Evolutionary conservation across 805 yeast species (phyloP), one percentile per base, ranked within the genome.

Genomic region (Lipomyces spencermartinsiae): DNA sequence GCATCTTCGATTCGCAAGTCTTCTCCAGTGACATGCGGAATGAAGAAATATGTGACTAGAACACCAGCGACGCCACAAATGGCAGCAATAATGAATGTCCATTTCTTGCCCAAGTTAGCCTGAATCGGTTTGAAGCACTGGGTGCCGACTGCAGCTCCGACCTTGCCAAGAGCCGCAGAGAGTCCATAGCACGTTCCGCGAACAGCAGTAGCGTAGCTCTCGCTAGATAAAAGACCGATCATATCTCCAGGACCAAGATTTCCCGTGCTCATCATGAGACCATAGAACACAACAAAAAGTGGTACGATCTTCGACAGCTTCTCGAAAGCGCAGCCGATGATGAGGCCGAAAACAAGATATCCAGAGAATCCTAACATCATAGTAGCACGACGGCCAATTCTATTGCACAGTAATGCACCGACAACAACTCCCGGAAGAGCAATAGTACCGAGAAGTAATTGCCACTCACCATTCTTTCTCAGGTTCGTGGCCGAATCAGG

Each of bases 81-180:
- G 14, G 95, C 95, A 33, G 93, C 90, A 73, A 90, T 88, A 72
- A 90, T 90, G 74, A 90, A 90, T 5, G 94, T 90, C 91, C 92
- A 90, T 68, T 80, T 80, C 73, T 85, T 81, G 46, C 95, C 95
- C 70, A 88, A 80, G 74, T 89, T 78, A 54, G 74, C 78, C 78
- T 88, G 86, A 72, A 90, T 89, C 19, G 92, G 90, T 9, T 87
- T 85, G 79, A 91, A 90, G 19, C 84, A 84, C 76, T 88, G 85
- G 31, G 93, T 89, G 35, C 95, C 95, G 25, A 89, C 87, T 29
- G 89, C 93, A n/a, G 94, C 95, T 65, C 95, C 96, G 33, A 89
- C 89, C 77, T 90, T 90, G 66, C 95, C 95, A 59, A 89, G 80
- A 2, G 93, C 95, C 51, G 95, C 95, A 59, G 90, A 84, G 29